phyloP scores from a whole-genome alignment of 1,139 yeast genomes.

The Diutina rugosa region DNA sequence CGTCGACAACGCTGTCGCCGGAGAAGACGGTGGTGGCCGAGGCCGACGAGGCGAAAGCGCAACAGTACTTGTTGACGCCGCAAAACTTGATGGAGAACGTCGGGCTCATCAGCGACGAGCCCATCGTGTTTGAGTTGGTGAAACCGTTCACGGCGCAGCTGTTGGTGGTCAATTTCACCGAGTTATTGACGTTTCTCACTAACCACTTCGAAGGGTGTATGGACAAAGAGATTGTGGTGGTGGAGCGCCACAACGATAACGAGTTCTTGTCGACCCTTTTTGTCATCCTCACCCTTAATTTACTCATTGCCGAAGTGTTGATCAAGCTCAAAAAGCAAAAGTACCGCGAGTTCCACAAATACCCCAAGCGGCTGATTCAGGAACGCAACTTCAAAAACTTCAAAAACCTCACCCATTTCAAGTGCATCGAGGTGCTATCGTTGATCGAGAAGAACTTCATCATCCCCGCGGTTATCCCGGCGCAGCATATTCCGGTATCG shows the following conservation, averaged over 20 bases:
- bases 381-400: conserved; percentile 10
- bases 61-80: neutral
- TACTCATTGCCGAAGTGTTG: conserved; percentile 19
- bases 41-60: neutral
- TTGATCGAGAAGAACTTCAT: conserved; percentile 1
- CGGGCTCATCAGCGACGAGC: neutral
- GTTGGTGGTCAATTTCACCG: neutral
- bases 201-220: neutral
- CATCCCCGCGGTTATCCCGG: conserved; percentile 2
- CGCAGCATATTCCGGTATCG: neutral
- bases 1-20: neutral
- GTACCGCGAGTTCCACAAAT: conserved; percentile 12
- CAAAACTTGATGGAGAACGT: neutral
- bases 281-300: conserved; percentile 16
- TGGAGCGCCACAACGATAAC: conserved; percentile 18
- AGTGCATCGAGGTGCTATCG: neutral
- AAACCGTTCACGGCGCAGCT: conserved; percentile 2
- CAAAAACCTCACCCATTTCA: conserved; percentile 5
- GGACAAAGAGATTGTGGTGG: neutral
- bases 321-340: conserved; percentile 18
- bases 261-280: conserved; percentile 17
- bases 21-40: neutral
- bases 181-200: conserved; percentile 1
- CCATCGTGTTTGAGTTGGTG: neutral
- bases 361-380: conserved; percentile 5